Evolutionary conservation across 1,284 basidiomycete species (phyloP), one percentile per base, ranked within the genome.

Genomic region (Sutorius eximius): DNA sequence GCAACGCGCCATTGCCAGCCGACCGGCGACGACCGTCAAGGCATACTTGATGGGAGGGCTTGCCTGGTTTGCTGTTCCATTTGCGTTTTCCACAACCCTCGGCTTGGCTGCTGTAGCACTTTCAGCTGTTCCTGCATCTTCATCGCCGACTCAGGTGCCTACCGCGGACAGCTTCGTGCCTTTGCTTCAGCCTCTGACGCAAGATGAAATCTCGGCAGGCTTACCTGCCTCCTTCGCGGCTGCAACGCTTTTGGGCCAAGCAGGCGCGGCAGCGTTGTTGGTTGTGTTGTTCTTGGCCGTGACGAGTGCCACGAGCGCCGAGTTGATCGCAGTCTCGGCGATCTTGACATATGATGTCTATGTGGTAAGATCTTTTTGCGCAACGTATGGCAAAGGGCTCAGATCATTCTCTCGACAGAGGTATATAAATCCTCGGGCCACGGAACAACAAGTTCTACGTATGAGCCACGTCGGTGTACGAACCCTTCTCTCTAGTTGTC

Each of bases 41-140:
- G 94, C 91, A 0, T 97, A 94, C 73, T 75, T 96, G 10, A 78
- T 93, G 22, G 94, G 93, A 46, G 94, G 94, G n/a, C 70, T 95
- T 3, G 88, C 91, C 12, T 93, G 92, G 91, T 90, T 94, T 65
- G 86, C 89, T 1, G 91, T 92, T 54, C 91, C 92, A 0, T 90
- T 93, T 69, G 81, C 82, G 32, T 82, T 90, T 60, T 85, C 90
- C 0, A 92, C 88, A 0, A 92, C 90, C 0, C 81, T 96, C 22
- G 92, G 92, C 11, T 78, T 95, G 2, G 82, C 90, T 8, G 91
- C 92, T 3, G 87, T 91, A 9, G 92, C 91, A 1, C 79, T 95
- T 11, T 38, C 33, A 10, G 63, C 61, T n/a, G 70, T 72, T 24
- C 67, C 67, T 13, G 57, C 70, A 2, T 30, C 61, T 3, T 71